Base-by-base conservation (phyloP, 495 filamentous ascomycete genomes). In the Penicillium desertorum region DNA sequence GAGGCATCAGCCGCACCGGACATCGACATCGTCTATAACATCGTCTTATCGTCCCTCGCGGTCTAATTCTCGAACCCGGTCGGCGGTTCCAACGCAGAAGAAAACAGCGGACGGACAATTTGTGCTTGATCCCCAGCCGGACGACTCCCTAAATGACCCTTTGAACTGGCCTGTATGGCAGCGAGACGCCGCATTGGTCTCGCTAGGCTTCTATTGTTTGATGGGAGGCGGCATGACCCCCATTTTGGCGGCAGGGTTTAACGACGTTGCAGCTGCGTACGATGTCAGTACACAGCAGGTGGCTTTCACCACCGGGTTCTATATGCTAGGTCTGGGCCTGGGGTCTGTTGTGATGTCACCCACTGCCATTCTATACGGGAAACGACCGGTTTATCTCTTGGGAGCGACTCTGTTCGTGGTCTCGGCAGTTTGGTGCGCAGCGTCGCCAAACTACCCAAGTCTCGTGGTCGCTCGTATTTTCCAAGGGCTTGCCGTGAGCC, bases 191-290 rank as follows among this genome's bases (percentile, higher is more conserved):
- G 90, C 94, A 0, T 71, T 98, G 60, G 58, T 96, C 6, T 94
- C 88, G 0, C 76, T 98, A 11, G 92, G 94, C 0, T 87, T 96
- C 62, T 96, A 95, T 70, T 96, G 89, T 65, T 85, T 96, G 81
- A 77, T 97, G 54, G 93, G 93, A 53, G 93, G 94, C 17, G 93
- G 93, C 34, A 96, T 96, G 81, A 96, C 93, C 0, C 88, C 93
- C 0, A 79, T 96, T 30, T 78, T 98, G 7, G 93, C 94, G 0
- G 94, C 94, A 4, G 94, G 92, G 6, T 97, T 98, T 71, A 85
- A 82, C 17, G 76, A 94, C 42, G 89, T 98, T 25, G 88, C 92
- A 17, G 55, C 74, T 0, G 83, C 81, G 3, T 96, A 89, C 64
- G 59, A 80, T 56, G 86, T 96, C 14, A 79, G 83, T 5, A 85